Base-by-base conservation (phyloP, 2,329 filamentous ascomycete species). In the Plectosphaerella plurivora region DNA sequence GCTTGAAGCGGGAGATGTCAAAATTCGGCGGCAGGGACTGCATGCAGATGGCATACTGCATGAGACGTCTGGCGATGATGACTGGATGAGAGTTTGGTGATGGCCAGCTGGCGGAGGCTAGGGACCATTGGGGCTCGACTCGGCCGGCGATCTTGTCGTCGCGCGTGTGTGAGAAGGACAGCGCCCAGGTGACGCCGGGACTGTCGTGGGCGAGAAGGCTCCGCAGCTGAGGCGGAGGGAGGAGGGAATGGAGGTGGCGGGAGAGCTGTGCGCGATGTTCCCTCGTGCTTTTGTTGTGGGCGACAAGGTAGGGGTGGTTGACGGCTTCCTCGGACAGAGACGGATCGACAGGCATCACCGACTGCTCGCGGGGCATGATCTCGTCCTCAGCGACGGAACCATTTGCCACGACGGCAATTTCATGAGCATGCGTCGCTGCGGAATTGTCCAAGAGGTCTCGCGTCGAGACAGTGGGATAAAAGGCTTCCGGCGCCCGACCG, bases 1-100 rank as follows among this genome's bases (percentile, higher is more conserved):
- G 61, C 5, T 58, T 47, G 20, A 57, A 58, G 2, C 37, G 37
- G 14, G 14, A 5, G 15, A 60, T 55, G 28, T 66, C 55, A 22
- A 63, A 61, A 28, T 54, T 53, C 0, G 69, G 69, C 1, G 69
- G 66, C 36, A 77, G 61, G 24, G 74, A 71, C 60, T 80, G 77
- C 15, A 79, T 64, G 53, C 70, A 74, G 14, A 72, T 66, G 2
- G 68, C 67, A 3, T 79, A 56, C 37, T 76, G 71, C 20, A 81
- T 64, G 22, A 81, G 68, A 8, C 72, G 67, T 53, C 69, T 72
- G 3, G 76, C 76, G 1, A 81, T 63, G 8, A 77, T 55, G 3
- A 73, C 66, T 0, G 78, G 78, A 58, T 80, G 78, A 22, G 67
- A 67, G 0, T 61, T 14, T 3, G 37, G 14, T 8, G 16, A 14